Evolutionary conservation across 768 basidiomycete genomes (phyloP).

Genomic region (Epithele typhae): DNA sequence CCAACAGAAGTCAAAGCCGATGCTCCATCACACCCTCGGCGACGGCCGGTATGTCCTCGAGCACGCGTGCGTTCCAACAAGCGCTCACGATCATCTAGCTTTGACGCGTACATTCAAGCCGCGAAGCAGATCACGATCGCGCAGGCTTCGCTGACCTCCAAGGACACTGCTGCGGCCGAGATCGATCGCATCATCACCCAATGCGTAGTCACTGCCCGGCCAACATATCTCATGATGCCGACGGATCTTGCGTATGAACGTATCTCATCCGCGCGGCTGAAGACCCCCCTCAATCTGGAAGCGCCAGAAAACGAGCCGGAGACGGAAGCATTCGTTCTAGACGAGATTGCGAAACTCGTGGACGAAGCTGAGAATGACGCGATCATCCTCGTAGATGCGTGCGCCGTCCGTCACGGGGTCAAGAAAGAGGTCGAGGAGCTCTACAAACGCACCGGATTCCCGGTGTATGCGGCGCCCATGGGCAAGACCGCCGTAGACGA

Average conservation of each 20-base stretch:
- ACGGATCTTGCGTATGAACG: constrained; percentile 73
- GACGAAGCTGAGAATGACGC: constrained; percentile 58
- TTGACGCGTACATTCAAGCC: constrained; percentile 74
- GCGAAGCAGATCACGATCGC: constrained; percentile 70
- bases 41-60: constrained; percentile 56
- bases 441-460: constrained; percentile 58
- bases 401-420: constrained; percentile 68
- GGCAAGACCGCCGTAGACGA: constrained; percentile 79
- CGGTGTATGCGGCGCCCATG: constrained; percentile 75
- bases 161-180: constrained; percentile 52
- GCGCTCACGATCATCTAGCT: constrained; percentile 48
- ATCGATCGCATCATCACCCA: constrained; percentile 78
- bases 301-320: constrained; percentile 51
- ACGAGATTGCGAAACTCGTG: constrained; percentile 64
- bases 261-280: constrained; percentile 61
- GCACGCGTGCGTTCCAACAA: neutral
- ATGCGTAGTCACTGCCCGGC: constrained; percentile 65
- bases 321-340: constrained; percentile 65
- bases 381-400: constrained; percentile 78
- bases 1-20: constrained; percentile 65
- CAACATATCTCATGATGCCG: constrained; percentile 84
- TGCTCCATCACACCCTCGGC: constrained; percentile 88
- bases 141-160: constrained; percentile 55
- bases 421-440: constrained; percentile 60
- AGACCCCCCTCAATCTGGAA: constrained; percentile 48